phyloP scores from a whole-genome alignment of 495 filamentous ascomycete genomes.

The Barbatosphaeria neglecta region DNA sequence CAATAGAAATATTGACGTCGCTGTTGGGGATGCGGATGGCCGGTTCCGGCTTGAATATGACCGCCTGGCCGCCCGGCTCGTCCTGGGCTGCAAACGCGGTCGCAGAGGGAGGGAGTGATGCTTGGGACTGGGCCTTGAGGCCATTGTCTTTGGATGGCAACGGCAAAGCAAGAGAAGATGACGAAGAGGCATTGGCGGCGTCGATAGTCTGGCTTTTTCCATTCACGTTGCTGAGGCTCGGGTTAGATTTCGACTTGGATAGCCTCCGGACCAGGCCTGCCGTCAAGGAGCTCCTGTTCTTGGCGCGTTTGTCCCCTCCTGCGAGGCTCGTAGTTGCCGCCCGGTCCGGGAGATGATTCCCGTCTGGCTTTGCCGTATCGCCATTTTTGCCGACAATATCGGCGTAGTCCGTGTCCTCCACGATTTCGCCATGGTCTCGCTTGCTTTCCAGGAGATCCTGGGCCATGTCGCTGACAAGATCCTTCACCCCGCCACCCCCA shows the following conservation, averaged over 20 bases:
- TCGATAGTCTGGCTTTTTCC: slow-evolving; percentile 16
- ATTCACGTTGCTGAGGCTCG: slow-evolving; percentile 5
- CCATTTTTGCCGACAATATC: slow-evolving; percentile 2
- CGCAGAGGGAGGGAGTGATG: not conserved
- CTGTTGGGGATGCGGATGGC: slow-evolving; percentile 58
- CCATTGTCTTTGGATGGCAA: not conserved
- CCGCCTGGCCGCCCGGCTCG: slow-evolving; percentile 46
- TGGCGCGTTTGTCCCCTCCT: slow-evolving; percentile 10
- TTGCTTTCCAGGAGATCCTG: slow-evolving; percentile 16
- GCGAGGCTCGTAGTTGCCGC: not conserved
- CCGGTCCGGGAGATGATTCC: not conserved
- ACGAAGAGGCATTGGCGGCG: not conserved
- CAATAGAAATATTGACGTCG: slow-evolving; percentile 84
- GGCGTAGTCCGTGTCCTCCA: slow-evolving; percentile 11
- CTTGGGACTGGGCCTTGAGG: not conserved
- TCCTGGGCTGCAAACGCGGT: slow-evolving; percentile 13
- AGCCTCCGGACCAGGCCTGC: slow-evolving; percentile 13
- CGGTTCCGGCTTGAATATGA: slow-evolving; percentile 59
- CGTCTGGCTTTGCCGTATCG: slow-evolving; percentile 1
- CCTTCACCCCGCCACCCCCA: slow-evolving; percentile 31
- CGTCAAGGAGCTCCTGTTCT: slow-evolving; percentile 5
- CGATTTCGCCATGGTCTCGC: slow-evolving; percentile 16
- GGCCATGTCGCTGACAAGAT: slow-evolving; percentile 41
- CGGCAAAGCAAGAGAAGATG: slow-evolving; percentile 4
- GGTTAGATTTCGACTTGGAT: slow-evolving; percentile 7